Percentiles rank a stretch among this genome's conserved stretches.
These are phyloP conservation scores for Celoporthe dispersa DNA, from an alignment of 2,329 filamentous ascomycete genomes.

Conservation along the genomic window DNA sequence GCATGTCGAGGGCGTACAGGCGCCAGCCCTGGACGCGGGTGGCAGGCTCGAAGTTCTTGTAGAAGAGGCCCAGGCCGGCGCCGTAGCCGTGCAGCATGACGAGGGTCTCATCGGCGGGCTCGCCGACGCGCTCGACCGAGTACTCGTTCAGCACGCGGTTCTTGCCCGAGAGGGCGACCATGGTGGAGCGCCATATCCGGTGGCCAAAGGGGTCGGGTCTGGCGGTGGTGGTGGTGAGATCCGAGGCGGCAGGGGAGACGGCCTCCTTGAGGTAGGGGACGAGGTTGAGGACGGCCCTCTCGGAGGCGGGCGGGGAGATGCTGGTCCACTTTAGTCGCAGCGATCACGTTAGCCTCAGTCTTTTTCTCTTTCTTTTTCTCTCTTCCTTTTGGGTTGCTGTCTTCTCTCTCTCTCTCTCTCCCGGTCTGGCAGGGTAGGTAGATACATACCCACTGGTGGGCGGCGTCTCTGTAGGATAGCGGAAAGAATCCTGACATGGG, in stretches of 20 bases:
- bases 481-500: constrained; percentile 73
- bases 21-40: constrained; percentile 82
- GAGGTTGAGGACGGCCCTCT: constrained; percentile 84
- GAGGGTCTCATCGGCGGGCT: constrained; percentile 80
- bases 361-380: background rate
- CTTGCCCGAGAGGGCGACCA: constrained; percentile 84
- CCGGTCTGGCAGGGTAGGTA: no score
- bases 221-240: constrained; percentile 45
- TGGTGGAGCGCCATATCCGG: constrained; percentile 81
- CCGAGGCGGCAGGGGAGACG: constrained; percentile 56
- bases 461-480: constrained; percentile 87
- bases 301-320: constrained; percentile 79
- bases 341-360: constrained; percentile 21
- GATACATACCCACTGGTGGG: constrained; percentile 80
- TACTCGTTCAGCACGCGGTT: constrained; percentile 92
- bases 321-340: constrained; percentile 71
- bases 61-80: constrained; percentile 95
- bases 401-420: no score
- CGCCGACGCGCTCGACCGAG: constrained; percentile 81
- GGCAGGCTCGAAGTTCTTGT: constrained; percentile 93
- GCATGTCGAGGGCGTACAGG: constrained; percentile 89
- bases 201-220: constrained; percentile 80
- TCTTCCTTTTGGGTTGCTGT: no score
- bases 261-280: constrained; percentile 82
- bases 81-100: constrained; percentile 98